phyloP scores from a whole-genome alignment of 768 basidiomycete species.

The Russula earlei region DNA sequence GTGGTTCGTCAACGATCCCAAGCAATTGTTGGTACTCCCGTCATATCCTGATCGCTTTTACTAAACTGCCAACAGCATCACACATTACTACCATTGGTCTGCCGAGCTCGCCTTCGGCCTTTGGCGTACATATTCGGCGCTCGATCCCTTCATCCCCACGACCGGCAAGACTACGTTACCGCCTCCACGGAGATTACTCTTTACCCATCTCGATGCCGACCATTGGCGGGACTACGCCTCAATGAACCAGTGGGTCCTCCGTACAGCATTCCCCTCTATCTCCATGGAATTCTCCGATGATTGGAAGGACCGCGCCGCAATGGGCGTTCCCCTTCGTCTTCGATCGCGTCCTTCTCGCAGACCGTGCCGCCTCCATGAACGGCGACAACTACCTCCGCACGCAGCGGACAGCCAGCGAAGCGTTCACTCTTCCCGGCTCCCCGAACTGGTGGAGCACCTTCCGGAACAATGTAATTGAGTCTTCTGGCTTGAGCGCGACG shows the following conservation, averaged over 20 bases:
- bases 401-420: slow-evolving; percentile 65
- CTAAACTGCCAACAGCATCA: slow-evolving; percentile 43
- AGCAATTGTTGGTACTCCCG: slow-evolving; percentile 58
- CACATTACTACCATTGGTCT: slow-evolving; percentile 91
- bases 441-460: slow-evolving; percentile 80
- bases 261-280: slow-evolving; percentile 70
- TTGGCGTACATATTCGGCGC: slow-evolving; percentile 80
- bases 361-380: slow-evolving; percentile 77
- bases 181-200: slow-evolving; percentile 63
- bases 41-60: background rate
- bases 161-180: slow-evolving; percentile 66
- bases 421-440: slow-evolving; percentile 68
- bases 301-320: slow-evolving; percentile 70
- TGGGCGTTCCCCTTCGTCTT: slow-evolving; percentile 65
- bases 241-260: slow-evolving; percentile 86
- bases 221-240: slow-evolving; percentile 87
- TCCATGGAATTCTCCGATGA: slow-evolving; percentile 76
- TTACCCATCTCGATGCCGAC: slow-evolving; percentile 59
- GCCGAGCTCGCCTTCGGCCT: slow-evolving; percentile 89
- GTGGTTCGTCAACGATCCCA: slow-evolving; percentile 78
- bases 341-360: slow-evolving; percentile 81
- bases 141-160: slow-evolving; percentile 59
- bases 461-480: slow-evolving; percentile 61
- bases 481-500: slow-evolving; percentile 52
- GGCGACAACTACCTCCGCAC: slow-evolving; percentile 57